A percentile compares a stretch with the other conserved stretches of the same genome.
Conservation (phyloP, 2,329 filamentous ascomycete genomes). For the Byssothecium circinans region DNA sequence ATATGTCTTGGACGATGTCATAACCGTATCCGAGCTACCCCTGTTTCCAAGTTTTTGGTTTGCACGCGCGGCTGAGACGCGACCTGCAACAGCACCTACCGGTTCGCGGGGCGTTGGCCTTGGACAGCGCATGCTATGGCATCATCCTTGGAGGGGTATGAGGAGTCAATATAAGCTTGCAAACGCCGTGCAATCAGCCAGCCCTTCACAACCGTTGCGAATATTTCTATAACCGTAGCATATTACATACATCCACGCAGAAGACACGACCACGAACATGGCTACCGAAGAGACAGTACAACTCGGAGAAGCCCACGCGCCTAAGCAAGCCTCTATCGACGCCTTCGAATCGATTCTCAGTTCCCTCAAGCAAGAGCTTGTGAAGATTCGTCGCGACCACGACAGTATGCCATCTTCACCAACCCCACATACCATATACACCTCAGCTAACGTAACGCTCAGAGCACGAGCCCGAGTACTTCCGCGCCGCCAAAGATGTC, state of each 20-base stretch:
- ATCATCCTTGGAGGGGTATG: slow-evolving; percentile 17
- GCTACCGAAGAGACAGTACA: slow-evolving; percentile 42
- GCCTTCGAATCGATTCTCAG: slow-evolving; percentile 37
- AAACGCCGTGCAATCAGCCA: not conserved
- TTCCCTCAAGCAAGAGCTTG: slow-evolving; percentile 35
- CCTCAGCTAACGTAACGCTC: not conserved
- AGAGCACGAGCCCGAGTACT: slow-evolving; percentile 45
- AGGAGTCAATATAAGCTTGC: slow-evolving; percentile 17
- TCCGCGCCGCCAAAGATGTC: slow-evolving; percentile 42
- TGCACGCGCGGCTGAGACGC: slow-evolving; percentile 13
- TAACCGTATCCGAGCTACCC: not conserved
- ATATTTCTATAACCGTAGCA: not conserved
- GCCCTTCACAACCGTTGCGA: not conserved
- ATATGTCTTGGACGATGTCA: slow-evolving; percentile 3
- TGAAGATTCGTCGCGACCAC: slow-evolving; percentile 38
- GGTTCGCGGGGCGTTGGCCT: slow-evolving; percentile 1
- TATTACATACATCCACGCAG: not conserved
- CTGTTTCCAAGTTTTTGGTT: slow-evolving; percentile 16
- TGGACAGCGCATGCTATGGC: slow-evolving; percentile 14
- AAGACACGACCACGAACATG: slow-evolving; percentile 22
- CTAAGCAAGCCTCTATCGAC: slow-evolving; percentile 38
- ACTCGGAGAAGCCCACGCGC: slow-evolving; percentile 35
- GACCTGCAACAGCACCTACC: slow-evolving; percentile 10
- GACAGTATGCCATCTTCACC: slow-evolving; percentile 26
- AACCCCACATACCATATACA: not conserved